phyloP scores from a whole-genome alignment of 2,329 filamentous ascomycete genomes.

The Polytolypa hystricis region DNA sequence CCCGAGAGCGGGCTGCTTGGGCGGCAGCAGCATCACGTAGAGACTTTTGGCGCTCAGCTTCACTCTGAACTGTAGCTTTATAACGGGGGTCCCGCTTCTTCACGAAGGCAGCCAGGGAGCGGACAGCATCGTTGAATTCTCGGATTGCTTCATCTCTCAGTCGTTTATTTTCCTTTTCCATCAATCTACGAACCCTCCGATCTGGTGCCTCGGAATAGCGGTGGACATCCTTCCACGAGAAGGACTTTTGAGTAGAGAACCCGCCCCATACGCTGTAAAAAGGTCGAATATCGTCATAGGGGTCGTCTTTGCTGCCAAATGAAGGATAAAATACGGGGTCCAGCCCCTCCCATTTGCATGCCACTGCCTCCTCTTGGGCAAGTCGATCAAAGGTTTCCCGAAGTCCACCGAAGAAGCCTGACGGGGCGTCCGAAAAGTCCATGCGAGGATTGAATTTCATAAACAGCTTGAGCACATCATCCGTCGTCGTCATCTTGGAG shows the following conservation, averaged over 20 bases:
- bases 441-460: constrained; percentile 67
- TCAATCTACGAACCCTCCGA: constrained; percentile 64
- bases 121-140: constrained; percentile 87
- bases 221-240: constrained; percentile 82
- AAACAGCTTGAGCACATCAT: constrained; percentile 68
- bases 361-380: constrained; percentile 66
- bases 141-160: constrained; percentile 68
- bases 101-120: constrained; percentile 75
- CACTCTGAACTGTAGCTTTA: constrained; percentile 61
- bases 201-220: constrained; percentile 78
- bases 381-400: constrained; percentile 68
- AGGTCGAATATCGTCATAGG: constrained; percentile 58
- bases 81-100: constrained; percentile 86
- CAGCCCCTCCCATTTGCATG: constrained; percentile 56
- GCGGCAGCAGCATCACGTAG: constrained; percentile 68
- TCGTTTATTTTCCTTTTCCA: constrained; percentile 93
- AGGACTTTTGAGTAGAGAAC: constrained; percentile 76
- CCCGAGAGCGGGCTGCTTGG: constrained; percentile 72
- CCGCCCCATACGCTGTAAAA: constrained; percentile 76
- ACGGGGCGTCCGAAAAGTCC: constrained; percentile 67
- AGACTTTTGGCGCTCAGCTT: constrained; percentile 67
- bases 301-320: constrained; percentile 67
- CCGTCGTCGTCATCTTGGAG: constrained; percentile 63
- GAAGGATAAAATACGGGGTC: constrained; percentile 60
- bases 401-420: constrained; percentile 75